Conservation (phyloP, 805 yeast species). For the Diddensiella caesifluorescens region DNA sequence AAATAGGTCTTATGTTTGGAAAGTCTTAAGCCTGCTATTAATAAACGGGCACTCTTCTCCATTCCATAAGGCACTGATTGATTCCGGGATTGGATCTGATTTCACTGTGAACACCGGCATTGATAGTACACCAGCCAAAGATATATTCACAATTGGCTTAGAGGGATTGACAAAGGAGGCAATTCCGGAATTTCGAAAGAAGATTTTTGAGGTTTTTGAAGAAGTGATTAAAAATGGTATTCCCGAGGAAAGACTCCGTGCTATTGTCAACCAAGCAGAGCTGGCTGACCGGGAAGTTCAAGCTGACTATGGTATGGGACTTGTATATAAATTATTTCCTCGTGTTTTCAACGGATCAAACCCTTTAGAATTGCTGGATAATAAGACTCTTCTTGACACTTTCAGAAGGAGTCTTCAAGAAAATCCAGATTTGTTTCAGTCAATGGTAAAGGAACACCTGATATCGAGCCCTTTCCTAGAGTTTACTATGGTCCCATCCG, state of each 20-base stretch:
- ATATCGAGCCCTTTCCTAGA: conserved; percentile 54
- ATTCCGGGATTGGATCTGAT: conserved; percentile 78
- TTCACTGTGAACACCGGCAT: conserved; percentile 83
- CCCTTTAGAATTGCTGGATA: conserved; percentile 63
- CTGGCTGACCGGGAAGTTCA: conserved; percentile 77
- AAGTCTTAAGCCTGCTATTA: conserved; percentile 61
- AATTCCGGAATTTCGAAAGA: conserved; percentile 41
- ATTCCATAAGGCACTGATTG: conserved; percentile 79
- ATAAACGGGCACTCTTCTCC: conserved; percentile 93
- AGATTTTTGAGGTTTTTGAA: conserved; percentile 44
- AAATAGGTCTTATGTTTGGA: conserved; percentile 67
- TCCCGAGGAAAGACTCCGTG: conserved; percentile 62
- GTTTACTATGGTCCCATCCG: conserved; percentile 72
- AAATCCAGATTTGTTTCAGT: conserved; percentile 56
- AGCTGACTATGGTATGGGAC: conserved; percentile 80
- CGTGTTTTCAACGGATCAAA: conserved; percentile 81
- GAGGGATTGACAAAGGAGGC: conserved; percentile 60
- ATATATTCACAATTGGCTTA: conserved; percentile 78
- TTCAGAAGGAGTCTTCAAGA: conserved; percentile 57
- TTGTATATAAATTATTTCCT: conserved; percentile 69
- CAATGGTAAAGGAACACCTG: conserved; percentile 50
- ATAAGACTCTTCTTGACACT: conserved; percentile 51
- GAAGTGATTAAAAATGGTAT: conserved; percentile 43
- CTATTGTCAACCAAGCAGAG: conserved; percentile 84
- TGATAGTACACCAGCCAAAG: conserved; percentile 71